These are phyloP conservation scores for Saccharomycopsis lassenensis DNA, from an alignment of 805 yeast genomes.

Conservation along the genomic window DNA sequence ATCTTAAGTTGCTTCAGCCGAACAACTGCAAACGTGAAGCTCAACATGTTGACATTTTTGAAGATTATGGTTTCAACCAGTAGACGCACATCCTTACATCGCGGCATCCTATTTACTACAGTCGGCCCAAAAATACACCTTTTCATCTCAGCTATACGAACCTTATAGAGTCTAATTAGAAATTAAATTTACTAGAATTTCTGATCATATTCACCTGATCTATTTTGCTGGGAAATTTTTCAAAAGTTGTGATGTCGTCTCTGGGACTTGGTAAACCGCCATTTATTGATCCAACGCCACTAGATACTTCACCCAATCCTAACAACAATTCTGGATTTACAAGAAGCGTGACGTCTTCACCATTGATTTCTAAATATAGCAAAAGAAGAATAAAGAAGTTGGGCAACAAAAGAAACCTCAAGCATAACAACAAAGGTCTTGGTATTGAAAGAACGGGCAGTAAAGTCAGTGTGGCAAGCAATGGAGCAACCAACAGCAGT, in stretches of 20 bases:
- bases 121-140: too few relatives aligned
- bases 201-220: too few relatives aligned
- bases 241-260: conserved; percentile 14
- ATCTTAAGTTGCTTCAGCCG: too few relatives aligned
- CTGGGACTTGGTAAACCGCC: conserved; percentile 18
- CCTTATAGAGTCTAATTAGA: too few relatives aligned
- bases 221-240: too few relatives aligned
- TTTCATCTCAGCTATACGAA: too few relatives aligned
- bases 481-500: background rate
- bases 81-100: too few relatives aligned
- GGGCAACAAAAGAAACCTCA: background rate
- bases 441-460: conserved; percentile 1
- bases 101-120: too few relatives aligned
- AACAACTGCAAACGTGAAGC: too few relatives aligned
- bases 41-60: too few relatives aligned
- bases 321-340: background rate
- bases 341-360: conserved; percentile 4
- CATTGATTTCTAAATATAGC: conserved; percentile 11
- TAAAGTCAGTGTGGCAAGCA: conserved; percentile 1
- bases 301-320: conserved; percentile 2
- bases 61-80: too few relatives aligned
- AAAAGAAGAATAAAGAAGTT: conserved; percentile 12
- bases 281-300: conserved; percentile 17
- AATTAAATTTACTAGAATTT: too few relatives aligned
- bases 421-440: conserved; percentile 1